Conservation (phyloP, 768 basidiomycete species). For the Podaxis carcinomalis region DNA sequence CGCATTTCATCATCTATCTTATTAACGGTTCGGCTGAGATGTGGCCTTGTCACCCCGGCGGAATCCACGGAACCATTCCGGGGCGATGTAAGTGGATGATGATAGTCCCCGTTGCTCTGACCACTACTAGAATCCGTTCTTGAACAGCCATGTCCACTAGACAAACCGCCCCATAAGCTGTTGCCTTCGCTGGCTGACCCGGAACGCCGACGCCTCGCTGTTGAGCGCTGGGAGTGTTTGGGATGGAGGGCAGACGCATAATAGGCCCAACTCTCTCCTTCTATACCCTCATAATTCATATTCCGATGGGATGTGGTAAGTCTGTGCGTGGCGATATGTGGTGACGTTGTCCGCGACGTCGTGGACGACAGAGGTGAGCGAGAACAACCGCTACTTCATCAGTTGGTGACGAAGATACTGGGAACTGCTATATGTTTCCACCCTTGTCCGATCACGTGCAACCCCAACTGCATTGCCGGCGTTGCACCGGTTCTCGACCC, state of each 20-base stretch:
- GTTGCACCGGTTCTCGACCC: not conserved
- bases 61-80: slow-evolving; percentile 26
- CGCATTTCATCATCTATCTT: slow-evolving; percentile 23
- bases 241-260: slow-evolving; percentile 29
- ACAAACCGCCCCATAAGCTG: not conserved
- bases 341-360: not conserved
- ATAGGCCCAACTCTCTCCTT: slow-evolving; percentile 14
- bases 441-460: slow-evolving; percentile 6
- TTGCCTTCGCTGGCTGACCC: slow-evolving; percentile 15
- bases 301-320: not conserved
- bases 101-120: not conserved
- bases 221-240: slow-evolving; percentile 19
- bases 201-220: slow-evolving; percentile 19
- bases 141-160: slow-evolving; percentile 18
- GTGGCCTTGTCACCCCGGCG: slow-evolving; percentile 32
- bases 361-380: not conserved
- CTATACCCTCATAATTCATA: slow-evolving; percentile 10
- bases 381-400: slow-evolving; percentile 1
- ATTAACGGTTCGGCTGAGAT: slow-evolving; percentile 34
- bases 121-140: slow-evolving; percentile 19
- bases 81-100: slow-evolving; percentile 19
- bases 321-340: not conserved
- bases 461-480: not conserved
- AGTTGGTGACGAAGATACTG: not conserved
- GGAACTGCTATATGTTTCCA: not conserved